Conservation (phyloP, 805 yeast species). For the Isabelozyma pseudorhagii region DNA sequence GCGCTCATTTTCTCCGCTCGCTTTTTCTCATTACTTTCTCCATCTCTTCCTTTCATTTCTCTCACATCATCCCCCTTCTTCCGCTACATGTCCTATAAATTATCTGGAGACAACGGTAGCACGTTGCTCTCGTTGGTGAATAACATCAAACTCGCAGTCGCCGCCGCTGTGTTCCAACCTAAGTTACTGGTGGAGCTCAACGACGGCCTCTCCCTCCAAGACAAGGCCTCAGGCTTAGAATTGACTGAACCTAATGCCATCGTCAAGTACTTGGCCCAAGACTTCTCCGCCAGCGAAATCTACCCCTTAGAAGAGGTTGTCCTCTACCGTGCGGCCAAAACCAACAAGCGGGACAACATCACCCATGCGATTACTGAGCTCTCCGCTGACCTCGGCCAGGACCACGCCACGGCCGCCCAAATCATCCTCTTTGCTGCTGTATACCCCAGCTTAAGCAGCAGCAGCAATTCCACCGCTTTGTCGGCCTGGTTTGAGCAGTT, state of each 20-base stretch:
- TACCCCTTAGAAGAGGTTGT: conserved; percentile 43
- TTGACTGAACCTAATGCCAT: conserved; percentile 68
- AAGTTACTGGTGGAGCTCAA: conserved; percentile 18
- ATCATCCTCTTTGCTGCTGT: conserved; percentile 58
- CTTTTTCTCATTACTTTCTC: not conserved
- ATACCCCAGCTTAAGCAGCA: conserved; percentile 41
- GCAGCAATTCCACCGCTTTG: conserved; percentile 10
- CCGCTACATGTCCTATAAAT: conserved; percentile 7
- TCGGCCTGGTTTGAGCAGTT: conserved; percentile 44
- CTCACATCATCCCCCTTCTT: not conserved
- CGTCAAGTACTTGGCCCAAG: conserved; percentile 57
- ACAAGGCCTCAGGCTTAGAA: conserved; percentile 39
- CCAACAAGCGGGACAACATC: conserved; percentile 25
- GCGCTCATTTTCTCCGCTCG: not conserved
- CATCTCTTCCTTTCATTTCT: not conserved
- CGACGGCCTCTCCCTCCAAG: conserved; percentile 25
- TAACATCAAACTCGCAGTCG: conserved; percentile 45
- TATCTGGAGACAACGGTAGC: conserved; percentile 26
- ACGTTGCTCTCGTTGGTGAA: conserved; percentile 27
- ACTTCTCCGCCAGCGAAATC: conserved; percentile 35
- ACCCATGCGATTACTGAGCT: conserved; percentile 8
- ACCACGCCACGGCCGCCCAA: conserved; percentile 45
- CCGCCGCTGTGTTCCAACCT: conserved; percentile 30
- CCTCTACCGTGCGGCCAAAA: conserved; percentile 39
- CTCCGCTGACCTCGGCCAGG: conserved; percentile 5